phyloP scores from a whole-genome alignment of 2,329 filamentous ascomycete species.

The Sporothrix brunneoviolacea region DNA sequence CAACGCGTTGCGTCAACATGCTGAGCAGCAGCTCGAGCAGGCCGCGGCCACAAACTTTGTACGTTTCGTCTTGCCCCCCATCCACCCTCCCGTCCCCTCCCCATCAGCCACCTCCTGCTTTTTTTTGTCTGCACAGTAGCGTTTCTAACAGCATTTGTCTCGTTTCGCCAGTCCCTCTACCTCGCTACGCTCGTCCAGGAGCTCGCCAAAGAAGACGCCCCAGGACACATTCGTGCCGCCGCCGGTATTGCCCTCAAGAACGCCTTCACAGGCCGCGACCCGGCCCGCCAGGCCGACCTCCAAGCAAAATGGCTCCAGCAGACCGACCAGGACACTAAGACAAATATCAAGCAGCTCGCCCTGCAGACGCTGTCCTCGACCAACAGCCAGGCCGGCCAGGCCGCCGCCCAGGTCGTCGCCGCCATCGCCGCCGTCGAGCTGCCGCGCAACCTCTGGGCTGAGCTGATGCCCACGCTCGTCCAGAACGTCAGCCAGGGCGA shows the following conservation, averaged over 20 bases:
- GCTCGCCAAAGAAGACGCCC: slow-evolving; percentile 81
- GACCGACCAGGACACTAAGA: slow-evolving; percentile 75
- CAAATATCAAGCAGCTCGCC: slow-evolving; percentile 81
- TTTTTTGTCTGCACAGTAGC: not conserved
- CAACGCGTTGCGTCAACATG: slow-evolving; percentile 78
- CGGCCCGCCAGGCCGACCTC: slow-evolving; percentile 76
- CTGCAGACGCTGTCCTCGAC: slow-evolving; percentile 76
- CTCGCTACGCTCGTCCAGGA: slow-evolving; percentile 87
- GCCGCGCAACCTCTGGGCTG: slow-evolving; percentile 85
- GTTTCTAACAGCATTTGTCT: slow-evolving; percentile 7
- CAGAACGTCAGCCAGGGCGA: slow-evolving; percentile 84
- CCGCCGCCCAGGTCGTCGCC: slow-evolving; percentile 90
- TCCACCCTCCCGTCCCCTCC: not conserved
- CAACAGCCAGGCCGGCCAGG: slow-evolving; percentile 77
- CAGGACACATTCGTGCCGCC: slow-evolving; percentile 80
- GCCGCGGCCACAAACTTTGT: slow-evolving; percentile 96
- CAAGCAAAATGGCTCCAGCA: slow-evolving; percentile 89
- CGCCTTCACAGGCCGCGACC: slow-evolving; percentile 91
- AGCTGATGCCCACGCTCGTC: slow-evolving; percentile 82
- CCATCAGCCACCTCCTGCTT: not conserved
- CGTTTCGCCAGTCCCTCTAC: slow-evolving; percentile 66
- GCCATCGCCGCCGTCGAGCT: slow-evolving; percentile 93
- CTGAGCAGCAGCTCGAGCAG: slow-evolving; percentile 88
- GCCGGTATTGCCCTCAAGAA: slow-evolving; percentile 97
- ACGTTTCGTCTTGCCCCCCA: slow-evolving; percentile 30